Evolutionary conservation across 768 basidiomycete genomes (phyloP).

Genomic region (Tulasnella sp.): DNA sequence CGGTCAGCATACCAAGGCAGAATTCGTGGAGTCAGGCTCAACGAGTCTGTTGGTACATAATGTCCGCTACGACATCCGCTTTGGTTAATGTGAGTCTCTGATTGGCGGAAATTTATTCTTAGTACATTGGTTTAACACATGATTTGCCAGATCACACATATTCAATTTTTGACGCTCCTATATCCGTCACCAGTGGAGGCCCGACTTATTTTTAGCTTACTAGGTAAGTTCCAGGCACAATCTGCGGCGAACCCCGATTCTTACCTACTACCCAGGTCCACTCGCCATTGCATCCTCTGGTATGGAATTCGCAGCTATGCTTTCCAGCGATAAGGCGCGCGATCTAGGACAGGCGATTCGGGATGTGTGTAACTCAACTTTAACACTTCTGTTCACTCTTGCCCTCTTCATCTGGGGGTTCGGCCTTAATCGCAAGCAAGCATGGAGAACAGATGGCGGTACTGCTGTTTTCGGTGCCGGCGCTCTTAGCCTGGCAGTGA

Average conservation of each 20-base stretch:
- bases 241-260: neutral
- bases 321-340: slow-evolving; percentile 30
- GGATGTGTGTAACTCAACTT: slow-evolving; percentile 91
- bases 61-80: slow-evolving; percentile 75
- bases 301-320: slow-evolving; percentile 72
- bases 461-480: slow-evolving; percentile 87
- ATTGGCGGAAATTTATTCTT: neutral
- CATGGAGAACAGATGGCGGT: slow-evolving; percentile 95
- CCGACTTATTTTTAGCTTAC: slow-evolving; percentile 66
- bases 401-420: slow-evolving; percentile 90
- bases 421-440: slow-evolving; percentile 73
- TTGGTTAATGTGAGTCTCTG: slow-evolving; percentile 76
- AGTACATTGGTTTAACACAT: neutral
- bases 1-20: slow-evolving; percentile 65
- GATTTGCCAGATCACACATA: slow-evolving; percentile 72
- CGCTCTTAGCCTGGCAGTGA: slow-evolving; percentile 66
- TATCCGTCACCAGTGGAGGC: slow-evolving; percentile 87
- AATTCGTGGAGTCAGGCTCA: slow-evolving; percentile 52
- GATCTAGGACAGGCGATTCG: slow-evolving; percentile 59
- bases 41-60: slow-evolving; percentile 66
- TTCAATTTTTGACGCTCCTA: slow-evolving; percentile 90
- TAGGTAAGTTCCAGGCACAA: slow-evolving; percentile 38
- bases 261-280: slow-evolving; percentile 40
- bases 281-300: slow-evolving; percentile 71
- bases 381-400: slow-evolving; percentile 86